Base-by-base conservation (phyloP, 176 grass and related monocot genomes). In the Eleusine indica region DNA sequence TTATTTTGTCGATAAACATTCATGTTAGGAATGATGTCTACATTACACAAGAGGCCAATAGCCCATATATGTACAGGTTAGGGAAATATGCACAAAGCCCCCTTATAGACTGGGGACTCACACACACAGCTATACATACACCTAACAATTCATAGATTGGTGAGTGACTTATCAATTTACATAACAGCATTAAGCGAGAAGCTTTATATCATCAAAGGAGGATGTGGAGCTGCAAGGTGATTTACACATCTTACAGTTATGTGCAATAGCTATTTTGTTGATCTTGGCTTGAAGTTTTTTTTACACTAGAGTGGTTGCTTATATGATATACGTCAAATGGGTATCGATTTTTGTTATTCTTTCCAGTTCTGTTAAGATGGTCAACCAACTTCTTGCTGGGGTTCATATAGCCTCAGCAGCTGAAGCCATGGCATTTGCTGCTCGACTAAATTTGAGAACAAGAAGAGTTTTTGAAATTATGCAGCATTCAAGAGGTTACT, bases 201-300 rank as follows among this genome's bases (percentile, higher is more conserved):
- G 69, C 93, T 98, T 83, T 98, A 98, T 89, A 76, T 95, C 85
- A 98, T 98, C 51, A 89, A 85, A 91, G 95, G 95, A 83, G 95
- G 95, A 88, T 98, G 95, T 88, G 95, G 92, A 94, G 95, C 92
- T 39, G 93, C 95, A 83, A 95, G 95, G 95, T 98, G 88, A 94
- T 67, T 86, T 40, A 67, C 4, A 47, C 47, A 83, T 83, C 64
- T 88, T 66, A 53, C 61, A 72, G 38, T 76, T 52, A 76, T 82
- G 46, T 81, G 29, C 61, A 71, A 74, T 86, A 10, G 4, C 73
- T 57, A 57, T 53, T 53, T 57, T 17, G 18, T 81, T 87, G 60
- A 22, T 52, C 16, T 88, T 73, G 51, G 16, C 44, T 72, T 74
- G 25, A 56, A 78, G 53, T 38, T 25, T 66, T 82, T 62, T 82